Conservation (phyloP, 2,329 filamentous ascomycete genomes). For the Colletotrichum lindemuthianum region DNA sequence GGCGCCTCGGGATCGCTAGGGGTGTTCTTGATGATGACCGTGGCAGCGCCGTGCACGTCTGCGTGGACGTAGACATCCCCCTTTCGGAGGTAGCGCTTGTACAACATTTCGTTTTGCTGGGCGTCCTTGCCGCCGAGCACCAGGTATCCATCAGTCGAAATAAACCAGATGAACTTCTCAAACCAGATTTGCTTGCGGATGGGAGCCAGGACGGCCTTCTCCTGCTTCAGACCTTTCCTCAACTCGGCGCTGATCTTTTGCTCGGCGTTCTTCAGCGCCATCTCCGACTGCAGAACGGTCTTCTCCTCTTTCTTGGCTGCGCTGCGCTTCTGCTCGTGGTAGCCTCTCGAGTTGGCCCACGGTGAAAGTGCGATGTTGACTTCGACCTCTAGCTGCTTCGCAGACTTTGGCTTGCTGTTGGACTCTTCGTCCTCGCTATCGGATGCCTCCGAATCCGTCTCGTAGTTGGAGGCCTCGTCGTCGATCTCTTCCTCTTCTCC, state of each 20-base stretch:
- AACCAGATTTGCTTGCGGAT: constrained; percentile 92
- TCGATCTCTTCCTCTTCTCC: constrained; percentile 74
- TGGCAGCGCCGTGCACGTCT: constrained; percentile 83
- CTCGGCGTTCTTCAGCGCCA: constrained; percentile 89
- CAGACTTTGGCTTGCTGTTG: constrained; percentile 50
- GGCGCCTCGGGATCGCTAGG: constrained; percentile 80
- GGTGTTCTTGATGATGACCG: constrained; percentile 92
- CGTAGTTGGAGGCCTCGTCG: constrained; percentile 68
- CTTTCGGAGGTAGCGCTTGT: constrained; percentile 84
- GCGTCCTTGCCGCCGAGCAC: constrained; percentile 89
- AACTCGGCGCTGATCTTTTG: constrained; percentile 88
- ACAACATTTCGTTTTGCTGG: constrained; percentile 92
- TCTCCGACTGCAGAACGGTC: constrained; percentile 81
- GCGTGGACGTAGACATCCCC: constrained; percentile 94
- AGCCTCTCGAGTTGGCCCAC: constrained; percentile 90
- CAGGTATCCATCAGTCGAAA: constrained; percentile 94
- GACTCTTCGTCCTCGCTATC: constrained; percentile 60
- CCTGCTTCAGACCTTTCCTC: constrained; percentile 88
- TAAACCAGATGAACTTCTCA: constrained; percentile 95
- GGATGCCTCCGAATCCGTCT: constrained; percentile 72
- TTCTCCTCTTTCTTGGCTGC: constrained; percentile 90
- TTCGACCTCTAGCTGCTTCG: constrained; percentile 76
- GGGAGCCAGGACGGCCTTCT: constrained; percentile 86
- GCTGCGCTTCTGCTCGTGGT: constrained; percentile 87
- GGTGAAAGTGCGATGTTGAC: constrained; percentile 84